Evolutionary conservation across 257 asterid genomes (phyloP), one percentile per base, ranked within the genome.

Genomic region (Capsicum rhomboideum): DNA sequence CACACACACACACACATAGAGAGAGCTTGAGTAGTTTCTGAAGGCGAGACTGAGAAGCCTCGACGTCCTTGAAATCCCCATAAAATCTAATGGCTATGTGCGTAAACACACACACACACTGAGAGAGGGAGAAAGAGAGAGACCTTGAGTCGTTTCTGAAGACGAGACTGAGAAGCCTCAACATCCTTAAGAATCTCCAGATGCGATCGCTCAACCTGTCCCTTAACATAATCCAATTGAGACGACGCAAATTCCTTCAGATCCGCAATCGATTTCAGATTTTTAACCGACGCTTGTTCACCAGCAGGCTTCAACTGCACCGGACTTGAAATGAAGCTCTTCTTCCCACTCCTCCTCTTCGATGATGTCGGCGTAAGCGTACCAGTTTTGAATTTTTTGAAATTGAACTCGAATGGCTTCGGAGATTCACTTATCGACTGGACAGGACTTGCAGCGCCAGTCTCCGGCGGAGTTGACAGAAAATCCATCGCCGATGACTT

Each of bases 11-110:
- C 37, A 34, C 37, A 34, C 37, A 34, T 5, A n/a, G n/a, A n/a
- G n/a, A n/a, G n/a, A n/a, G n/a, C 99, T 96, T 93, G 86, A 88
- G 87, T 28, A 95, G 97, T 83, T 94, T 96, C 87, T 90, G 93
- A 66, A 93, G 94, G 55, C 97, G 97, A 88, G 90, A 89, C 61
- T 91, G 87, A 56, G 94, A 91, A 80, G 98, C 93, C 82, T 94
- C 98, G 17, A 82, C 26, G 26, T 96, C 98, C 97, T 94, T 94
- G n/a, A n/a, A n/a, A n/a, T n/a, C n/a, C n/a, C n/a, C 37, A 34
- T 34, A 1, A n/a, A n/a, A 34, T 34, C 37, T 5, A 34, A 34
- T 34, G 37, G 37, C 37, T 34, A 34, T 5, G 37, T 34, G 37
- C 37, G 37, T 34, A 34, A 34, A 34, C 37, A 34, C 37, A 34